A percentile compares a stretch with the other conserved stretches of the same genome.
These are phyloP conservation scores for Polyporus tsugae DNA, from an alignment of 1,284 basidiomycete genomes.

Conservation along the genomic window DNA sequence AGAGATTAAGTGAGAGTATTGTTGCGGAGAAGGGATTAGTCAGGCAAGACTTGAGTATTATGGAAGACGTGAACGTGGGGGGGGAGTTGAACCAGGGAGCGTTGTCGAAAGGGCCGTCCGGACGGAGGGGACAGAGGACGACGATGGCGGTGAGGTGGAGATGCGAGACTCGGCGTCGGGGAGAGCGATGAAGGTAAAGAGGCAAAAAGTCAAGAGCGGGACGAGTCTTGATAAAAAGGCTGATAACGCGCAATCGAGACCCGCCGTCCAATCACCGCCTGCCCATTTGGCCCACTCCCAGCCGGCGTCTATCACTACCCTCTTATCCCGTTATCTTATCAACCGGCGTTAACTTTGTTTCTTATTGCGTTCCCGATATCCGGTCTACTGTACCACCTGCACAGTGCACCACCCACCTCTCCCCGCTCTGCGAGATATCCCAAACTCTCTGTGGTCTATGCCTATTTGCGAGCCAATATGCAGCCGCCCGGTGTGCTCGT, in stretches of 20 bases:
- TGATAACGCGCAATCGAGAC: constrained; percentile 31
- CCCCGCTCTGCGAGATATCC: background rate
- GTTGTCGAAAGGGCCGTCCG: constrained; percentile 15
- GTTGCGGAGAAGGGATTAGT: constrained; percentile 29
- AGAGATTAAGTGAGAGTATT: constrained; percentile 30
- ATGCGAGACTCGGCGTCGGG: constrained; percentile 20
- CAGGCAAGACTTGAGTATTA: constrained; percentile 17
- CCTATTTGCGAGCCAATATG: background rate
- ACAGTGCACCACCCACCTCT: background rate
- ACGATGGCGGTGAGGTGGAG: constrained; percentile 24
- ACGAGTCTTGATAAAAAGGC: constrained; percentile 34
- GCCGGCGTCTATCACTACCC: constrained; percentile 29
- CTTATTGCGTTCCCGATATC: background rate
- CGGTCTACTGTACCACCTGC: too few species aligned
- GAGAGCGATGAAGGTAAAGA: constrained; percentile 34
- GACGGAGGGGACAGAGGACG: constrained; percentile 19
- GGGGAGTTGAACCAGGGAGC: constrained; percentile 3
- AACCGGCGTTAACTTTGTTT: background rate
- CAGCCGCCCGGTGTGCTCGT: background rate
- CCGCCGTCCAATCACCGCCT: constrained; percentile 29
- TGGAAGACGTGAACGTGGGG: background rate
- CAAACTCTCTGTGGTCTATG: background rate
- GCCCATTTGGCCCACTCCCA: constrained; percentile 26
- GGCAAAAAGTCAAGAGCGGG: constrained; percentile 34
- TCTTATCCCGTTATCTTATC: constrained; percentile 27